Percentiles rank a stretch among this genome's conserved stretches.
phyloP scores from a whole-genome alignment of 805 yeast species.

The Metschnikowia vanudenii region DNA sequence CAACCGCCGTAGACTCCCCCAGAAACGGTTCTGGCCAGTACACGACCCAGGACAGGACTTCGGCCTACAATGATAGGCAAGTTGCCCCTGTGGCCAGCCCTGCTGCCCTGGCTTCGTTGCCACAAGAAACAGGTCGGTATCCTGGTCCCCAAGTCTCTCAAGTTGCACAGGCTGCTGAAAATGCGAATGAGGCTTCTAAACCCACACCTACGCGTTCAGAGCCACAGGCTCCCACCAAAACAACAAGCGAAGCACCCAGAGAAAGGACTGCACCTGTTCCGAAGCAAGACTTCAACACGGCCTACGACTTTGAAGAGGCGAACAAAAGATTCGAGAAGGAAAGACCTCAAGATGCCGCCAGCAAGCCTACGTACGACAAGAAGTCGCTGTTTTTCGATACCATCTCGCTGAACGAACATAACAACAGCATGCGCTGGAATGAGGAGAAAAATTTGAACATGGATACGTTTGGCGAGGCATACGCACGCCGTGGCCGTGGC shows the following conservation, averaged over 20 bases:
- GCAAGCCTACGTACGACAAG: slow-evolving; percentile 57
- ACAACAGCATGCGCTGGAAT: slow-evolving; percentile 56
- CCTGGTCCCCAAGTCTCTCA: background rate
- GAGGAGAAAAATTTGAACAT: slow-evolving; percentile 71
- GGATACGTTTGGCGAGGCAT: slow-evolving; percentile 82
- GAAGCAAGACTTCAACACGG: slow-evolving; percentile 38
- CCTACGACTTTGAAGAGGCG: slow-evolving; percentile 72
- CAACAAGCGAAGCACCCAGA: slow-evolving; percentile 5
- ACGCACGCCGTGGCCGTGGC: slow-evolving; percentile 35
- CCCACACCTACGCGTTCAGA: slow-evolving; percentile 1
- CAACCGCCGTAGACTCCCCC: slow-evolving; percentile 3
- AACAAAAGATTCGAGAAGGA: slow-evolving; percentile 65
- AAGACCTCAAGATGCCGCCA: slow-evolving; percentile 29
- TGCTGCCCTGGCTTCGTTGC: slow-evolving; percentile 14
- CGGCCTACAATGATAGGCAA: slow-evolving; percentile 19
- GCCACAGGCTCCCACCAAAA: slow-evolving; percentile 9
- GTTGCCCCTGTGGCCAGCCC: slow-evolving; percentile 12
- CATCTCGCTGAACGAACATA: slow-evolving; percentile 58
- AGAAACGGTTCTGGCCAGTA: slow-evolving; percentile 13
- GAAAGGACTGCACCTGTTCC: slow-evolving; percentile 18
- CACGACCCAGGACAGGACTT: slow-evolving; percentile 9
- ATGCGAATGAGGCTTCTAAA: background rate
- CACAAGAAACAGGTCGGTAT: slow-evolving; percentile 9
- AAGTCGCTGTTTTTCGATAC: slow-evolving; percentile 86
- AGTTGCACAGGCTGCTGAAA: background rate